phyloP scores from a whole-genome alignment of 768 basidiomycete genomes.

The Mycena amicta region DNA sequence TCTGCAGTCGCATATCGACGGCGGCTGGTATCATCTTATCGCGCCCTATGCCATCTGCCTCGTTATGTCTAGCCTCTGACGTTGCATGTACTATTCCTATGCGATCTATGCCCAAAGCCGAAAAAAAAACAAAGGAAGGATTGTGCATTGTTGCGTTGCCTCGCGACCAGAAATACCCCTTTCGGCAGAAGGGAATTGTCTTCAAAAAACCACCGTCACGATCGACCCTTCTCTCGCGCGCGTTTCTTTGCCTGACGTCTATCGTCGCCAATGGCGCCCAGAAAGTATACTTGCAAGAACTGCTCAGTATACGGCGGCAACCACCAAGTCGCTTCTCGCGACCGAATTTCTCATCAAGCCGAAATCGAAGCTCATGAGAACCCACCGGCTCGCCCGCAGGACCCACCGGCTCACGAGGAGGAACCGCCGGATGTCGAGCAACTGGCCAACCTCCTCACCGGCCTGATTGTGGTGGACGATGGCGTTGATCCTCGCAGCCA shows the following conservation, averaged over 20 bases:
- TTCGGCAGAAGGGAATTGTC: no score
- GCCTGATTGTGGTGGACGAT: constrained; percentile 1
- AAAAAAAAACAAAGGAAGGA: no score
- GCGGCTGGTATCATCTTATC: background rate
- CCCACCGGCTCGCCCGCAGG: background rate
- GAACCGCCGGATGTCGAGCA: no score
- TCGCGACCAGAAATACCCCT: no score
- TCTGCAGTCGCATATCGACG: background rate
- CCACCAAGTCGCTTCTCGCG: background rate
- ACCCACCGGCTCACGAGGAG: no score
- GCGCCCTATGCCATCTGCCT: background rate
- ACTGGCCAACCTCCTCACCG: constrained; percentile 2
- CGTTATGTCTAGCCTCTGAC: background rate
- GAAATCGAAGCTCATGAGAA: background rate
- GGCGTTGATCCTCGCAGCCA: background rate
- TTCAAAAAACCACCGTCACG: no score
- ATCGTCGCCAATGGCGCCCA: background rate
- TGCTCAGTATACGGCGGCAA: background rate
- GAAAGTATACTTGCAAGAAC: background rate
- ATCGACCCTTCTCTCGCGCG: no score
- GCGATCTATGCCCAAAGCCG: background rate
- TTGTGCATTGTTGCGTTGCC: no score
- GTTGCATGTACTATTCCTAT: background rate
- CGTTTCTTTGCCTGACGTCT: background rate
- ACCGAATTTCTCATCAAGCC: background rate